Conservation (phyloP, 2,329 filamentous ascomycete genomes). For the Aspergillus proliferans region DNA sequence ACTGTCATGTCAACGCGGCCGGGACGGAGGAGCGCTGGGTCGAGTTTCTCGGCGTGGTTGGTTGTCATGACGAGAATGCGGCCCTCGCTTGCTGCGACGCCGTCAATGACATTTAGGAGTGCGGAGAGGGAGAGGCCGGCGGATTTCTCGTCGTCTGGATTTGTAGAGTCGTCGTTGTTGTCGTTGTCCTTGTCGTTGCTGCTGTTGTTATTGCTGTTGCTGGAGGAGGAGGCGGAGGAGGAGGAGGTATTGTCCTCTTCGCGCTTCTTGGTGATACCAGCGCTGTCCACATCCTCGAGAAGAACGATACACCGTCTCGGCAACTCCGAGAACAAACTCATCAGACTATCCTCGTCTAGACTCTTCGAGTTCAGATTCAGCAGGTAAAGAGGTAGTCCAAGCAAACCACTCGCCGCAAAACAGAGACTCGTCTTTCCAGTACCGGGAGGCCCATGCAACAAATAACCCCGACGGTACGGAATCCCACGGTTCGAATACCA, state of each 20-base stretch:
- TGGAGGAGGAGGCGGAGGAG: neutral
- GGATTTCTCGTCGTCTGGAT: slow-evolving; percentile 7
- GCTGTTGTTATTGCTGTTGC: slow-evolving; percentile 15
- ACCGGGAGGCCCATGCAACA: slow-evolving; percentile 73
- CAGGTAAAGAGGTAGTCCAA: slow-evolving; percentile 67
- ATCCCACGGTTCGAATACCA: slow-evolving; percentile 82
- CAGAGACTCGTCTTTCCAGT: slow-evolving; percentile 72
- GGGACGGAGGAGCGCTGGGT: slow-evolving; percentile 58
- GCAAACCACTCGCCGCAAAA: slow-evolving; percentile 63
- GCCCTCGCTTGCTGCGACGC: slow-evolving; percentile 63
- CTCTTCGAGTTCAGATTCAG: slow-evolving; percentile 58
- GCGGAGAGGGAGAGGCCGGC: slow-evolving; percentile 58
- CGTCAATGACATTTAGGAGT: slow-evolving; percentile 64
- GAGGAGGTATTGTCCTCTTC: slow-evolving; percentile 14
- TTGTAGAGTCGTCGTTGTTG: slow-evolving; percentile 6
- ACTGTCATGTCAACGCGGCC: slow-evolving; percentile 63
- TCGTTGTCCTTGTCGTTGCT: slow-evolving; percentile 15
- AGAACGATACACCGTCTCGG: slow-evolving; percentile 66
- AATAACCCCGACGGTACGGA: slow-evolving; percentile 76
- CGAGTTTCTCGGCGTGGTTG: slow-evolving; percentile 59
- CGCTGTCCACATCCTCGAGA: slow-evolving; percentile 70
- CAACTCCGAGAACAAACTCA: slow-evolving; percentile 58
- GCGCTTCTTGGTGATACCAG: slow-evolving; percentile 57
- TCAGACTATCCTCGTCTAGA: slow-evolving; percentile 61
- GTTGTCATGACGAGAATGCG: slow-evolving; percentile 69